A percentile compares a stretch with the other conserved stretches of the same genome.
Conservation (phyloP, 1,139 yeast genomes). For the Lodderomyces orthopsilosis region DNA sequence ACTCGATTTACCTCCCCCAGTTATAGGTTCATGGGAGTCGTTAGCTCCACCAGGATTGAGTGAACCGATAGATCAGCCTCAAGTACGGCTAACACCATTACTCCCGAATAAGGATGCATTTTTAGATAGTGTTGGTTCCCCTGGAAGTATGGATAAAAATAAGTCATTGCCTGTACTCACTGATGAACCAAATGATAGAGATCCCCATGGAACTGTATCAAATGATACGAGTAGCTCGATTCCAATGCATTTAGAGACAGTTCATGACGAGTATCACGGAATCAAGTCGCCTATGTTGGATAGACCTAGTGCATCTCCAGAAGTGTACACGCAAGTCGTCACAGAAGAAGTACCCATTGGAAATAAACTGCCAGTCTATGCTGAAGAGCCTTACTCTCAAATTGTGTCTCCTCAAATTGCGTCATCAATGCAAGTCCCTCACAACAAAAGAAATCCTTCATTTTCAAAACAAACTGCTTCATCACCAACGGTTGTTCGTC, state of each 20-base stretch:
- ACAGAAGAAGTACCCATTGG: neutral
- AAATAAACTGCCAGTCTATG: neutral
- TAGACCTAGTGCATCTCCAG: neutral
- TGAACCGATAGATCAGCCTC: neutral
- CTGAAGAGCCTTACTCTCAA: neutral
- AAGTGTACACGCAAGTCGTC: neutral
- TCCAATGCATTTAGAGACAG: neutral
- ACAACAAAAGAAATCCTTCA: neutral
- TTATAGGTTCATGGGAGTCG: neutral
- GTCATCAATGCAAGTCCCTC: neutral
- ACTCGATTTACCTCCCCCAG: slow-evolving; percentile 15
- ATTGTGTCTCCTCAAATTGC: neutral
- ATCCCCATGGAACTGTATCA: neutral
- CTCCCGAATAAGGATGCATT: neutral
- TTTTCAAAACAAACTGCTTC: neutral
- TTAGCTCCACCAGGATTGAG: neutral
- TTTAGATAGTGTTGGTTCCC: neutral
- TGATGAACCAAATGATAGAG: neutral
- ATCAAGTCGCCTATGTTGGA: neutral
- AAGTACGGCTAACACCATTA: neutral
- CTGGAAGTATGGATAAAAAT: neutral
- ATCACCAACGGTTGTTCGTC: neutral
- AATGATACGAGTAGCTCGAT: neutral
- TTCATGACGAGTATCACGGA: neutral
- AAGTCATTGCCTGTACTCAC: neutral